Percentiles rank a stretch among this genome's conserved stretches.
These are phyloP conservation scores for Cymbopogon flexuosus DNA, from an alignment of 202 grass and related monocot species.

Conservation along the genomic window DNA sequence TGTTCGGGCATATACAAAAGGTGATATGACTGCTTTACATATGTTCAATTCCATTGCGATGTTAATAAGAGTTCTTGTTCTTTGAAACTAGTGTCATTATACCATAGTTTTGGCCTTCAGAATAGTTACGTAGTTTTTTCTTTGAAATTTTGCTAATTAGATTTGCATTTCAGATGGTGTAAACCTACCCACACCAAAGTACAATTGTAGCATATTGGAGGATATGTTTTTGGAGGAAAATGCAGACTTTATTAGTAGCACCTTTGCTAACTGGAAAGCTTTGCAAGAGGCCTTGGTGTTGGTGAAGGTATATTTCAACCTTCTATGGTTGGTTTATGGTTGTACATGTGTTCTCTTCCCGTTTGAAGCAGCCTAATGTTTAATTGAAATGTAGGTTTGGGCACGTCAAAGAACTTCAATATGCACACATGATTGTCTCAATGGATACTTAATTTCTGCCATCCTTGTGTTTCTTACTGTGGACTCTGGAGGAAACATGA, in stretches of 20 bases:
- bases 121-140: neutral
- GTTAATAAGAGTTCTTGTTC: neutral
- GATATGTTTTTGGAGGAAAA: constrained; percentile 97
- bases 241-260: constrained; percentile 54
- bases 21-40: constrained; percentile 40
- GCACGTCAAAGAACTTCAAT: constrained; percentile 76
- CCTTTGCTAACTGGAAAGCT: constrained; percentile 56
- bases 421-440: constrained; percentile 75
- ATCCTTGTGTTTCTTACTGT: constrained; percentile 57
- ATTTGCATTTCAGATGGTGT: constrained; percentile 45
- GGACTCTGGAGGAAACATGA: constrained; percentile 62
- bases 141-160: neutral
- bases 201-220: constrained; percentile 88
- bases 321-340: constrained; percentile 13
- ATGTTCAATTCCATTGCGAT: neutral
- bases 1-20: constrained; percentile 63
- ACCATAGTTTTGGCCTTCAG: constrained; percentile 4
- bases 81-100: neutral
- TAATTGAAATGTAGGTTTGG: constrained; percentile 67
- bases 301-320: constrained; percentile 64
- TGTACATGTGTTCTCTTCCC: neutral
- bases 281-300: constrained; percentile 74
- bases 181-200: constrained; percentile 74
- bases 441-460: constrained; percentile 84
- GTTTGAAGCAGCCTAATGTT: constrained; percentile 26